Conservation (phyloP, 441 rosid genomes). For the Pelargonium fulgidum region DNA sequence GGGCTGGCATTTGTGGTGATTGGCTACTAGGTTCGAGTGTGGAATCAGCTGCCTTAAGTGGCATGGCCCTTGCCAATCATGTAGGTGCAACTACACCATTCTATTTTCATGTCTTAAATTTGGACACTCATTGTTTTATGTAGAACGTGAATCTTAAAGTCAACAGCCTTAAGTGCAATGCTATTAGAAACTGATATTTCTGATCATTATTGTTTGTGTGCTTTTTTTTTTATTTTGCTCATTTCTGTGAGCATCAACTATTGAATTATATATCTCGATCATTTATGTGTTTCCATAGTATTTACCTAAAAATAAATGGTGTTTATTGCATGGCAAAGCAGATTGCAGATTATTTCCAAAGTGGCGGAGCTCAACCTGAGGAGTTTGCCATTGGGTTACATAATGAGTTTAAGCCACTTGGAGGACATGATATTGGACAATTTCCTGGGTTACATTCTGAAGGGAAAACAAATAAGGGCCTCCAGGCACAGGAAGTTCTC, state of each 20-base stretch:
- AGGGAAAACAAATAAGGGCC: slow-evolving; percentile 22
- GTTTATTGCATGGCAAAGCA: slow-evolving; percentile 21
- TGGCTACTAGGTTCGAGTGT: slow-evolving; percentile 81
- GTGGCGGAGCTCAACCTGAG: slow-evolving; percentile 38
- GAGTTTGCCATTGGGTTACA: slow-evolving; percentile 64
- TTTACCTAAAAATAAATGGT: neutral
- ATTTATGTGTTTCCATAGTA: neutral
- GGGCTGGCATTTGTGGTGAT: slow-evolving; percentile 92
- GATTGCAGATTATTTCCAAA: slow-evolving; percentile 62
- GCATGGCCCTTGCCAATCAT: slow-evolving; percentile 73
- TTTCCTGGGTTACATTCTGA: slow-evolving; percentile 45
- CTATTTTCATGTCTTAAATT: neutral
- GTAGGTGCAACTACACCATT: slow-evolving; percentile 25
- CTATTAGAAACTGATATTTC: no score
- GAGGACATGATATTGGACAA: slow-evolving; percentile 73
- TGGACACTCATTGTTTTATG: no score
- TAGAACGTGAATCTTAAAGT: no score
- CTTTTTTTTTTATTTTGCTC: no score
- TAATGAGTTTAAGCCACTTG: slow-evolving; percentile 42
- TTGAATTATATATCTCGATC: no score
- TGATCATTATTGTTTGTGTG: no score
- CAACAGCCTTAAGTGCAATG: no score
- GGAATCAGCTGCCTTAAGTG: slow-evolving; percentile 84
- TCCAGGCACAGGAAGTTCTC: slow-evolving; percentile 24
- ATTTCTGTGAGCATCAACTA: no score